Percentiles rank a stretch among this genome's conserved stretches.
These are phyloP conservation scores for Psilocybe tampanensis DNA, from an alignment of 768 basidiomycete genomes.

Conservation along the genomic window DNA sequence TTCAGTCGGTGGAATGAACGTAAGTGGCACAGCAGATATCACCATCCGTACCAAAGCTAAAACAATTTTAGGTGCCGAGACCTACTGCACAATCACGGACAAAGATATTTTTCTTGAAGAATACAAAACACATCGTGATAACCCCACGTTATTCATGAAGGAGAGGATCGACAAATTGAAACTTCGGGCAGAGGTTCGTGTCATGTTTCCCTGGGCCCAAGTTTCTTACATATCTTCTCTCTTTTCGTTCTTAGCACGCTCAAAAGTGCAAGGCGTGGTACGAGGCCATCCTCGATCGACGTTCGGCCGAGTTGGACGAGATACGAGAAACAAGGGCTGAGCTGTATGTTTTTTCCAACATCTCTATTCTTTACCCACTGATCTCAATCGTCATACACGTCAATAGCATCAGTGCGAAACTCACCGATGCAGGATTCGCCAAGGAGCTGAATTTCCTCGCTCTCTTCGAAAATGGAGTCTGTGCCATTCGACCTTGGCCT, in stretches of 20 bases:
- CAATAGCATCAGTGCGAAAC: constrained; percentile 9
- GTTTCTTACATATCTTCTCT: neutral
- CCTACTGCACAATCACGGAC: constrained; percentile 17
- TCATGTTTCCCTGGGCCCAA: neutral
- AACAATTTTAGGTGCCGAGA: neutral
- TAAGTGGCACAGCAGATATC: neutral
- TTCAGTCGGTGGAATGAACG: constrained; percentile 13
- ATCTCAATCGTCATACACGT: neutral
- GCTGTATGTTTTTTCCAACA: constrained; percentile 7
- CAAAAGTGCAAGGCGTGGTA: constrained; percentile 7
- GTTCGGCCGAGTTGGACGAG: constrained; percentile 15
- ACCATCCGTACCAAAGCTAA: neutral
- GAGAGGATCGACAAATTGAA: neutral
- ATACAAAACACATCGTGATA: constrained; percentile 5
- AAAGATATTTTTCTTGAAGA: constrained; percentile 22
- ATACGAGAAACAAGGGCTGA: constrained; percentile 4
- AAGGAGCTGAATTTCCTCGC: constrained; percentile 15
- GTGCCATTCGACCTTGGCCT: neutral
- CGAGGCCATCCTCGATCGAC: neutral
- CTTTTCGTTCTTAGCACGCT: neutral
- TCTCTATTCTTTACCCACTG: too few species aligned
- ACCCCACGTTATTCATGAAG: constrained; percentile 17
- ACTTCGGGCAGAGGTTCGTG: neutral
- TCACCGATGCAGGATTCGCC: constrained; percentile 11
- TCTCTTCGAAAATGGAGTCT: constrained; percentile 1